These are phyloP conservation scores for Fonsecaea multimorphosa DNA, from an alignment of 2,329 filamentous ascomycete genomes.

Conservation along the genomic window DNA sequence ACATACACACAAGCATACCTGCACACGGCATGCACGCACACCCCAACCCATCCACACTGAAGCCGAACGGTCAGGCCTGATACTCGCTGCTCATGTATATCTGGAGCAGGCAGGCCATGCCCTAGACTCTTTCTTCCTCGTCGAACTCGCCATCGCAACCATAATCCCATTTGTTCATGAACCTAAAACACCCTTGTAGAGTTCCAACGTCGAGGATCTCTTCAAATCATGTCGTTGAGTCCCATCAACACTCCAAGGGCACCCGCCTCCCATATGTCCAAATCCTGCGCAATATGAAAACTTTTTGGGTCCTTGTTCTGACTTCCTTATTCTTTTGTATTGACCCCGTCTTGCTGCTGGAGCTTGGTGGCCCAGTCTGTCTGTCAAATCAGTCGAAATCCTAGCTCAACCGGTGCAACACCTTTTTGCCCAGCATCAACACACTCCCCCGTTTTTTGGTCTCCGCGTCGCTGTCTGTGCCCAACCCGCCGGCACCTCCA, in stretches of 20 bases:
- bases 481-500: slow-evolving; percentile 2
- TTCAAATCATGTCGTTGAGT: not conserved
- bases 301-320: not conserved
- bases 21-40: not conserved
- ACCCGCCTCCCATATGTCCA: not conserved
- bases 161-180: not conserved
- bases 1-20: too few relatives aligned
- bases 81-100: not conserved
- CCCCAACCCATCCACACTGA: not conserved
- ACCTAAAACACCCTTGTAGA: not conserved
- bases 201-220: not conserved
- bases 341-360: not conserved
- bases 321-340: not conserved
- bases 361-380: not conserved
- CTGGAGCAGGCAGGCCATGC: not conserved
- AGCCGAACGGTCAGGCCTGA: too few relatives aligned
- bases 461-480: slow-evolving; percentile 29
- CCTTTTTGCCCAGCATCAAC: slow-evolving; percentile 51
- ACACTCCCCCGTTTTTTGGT: slow-evolving; percentile 47
- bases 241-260: not conserved
- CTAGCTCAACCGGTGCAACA: slow-evolving; percentile 46
- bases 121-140: not conserved
- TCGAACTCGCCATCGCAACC: not conserved
- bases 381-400: slow-evolving; percentile 5
- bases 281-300: not conserved